These are phyloP conservation scores for Ogataea dorogensis DNA, from an alignment of 805 yeast genomes.

Conservation along the genomic window DNA sequence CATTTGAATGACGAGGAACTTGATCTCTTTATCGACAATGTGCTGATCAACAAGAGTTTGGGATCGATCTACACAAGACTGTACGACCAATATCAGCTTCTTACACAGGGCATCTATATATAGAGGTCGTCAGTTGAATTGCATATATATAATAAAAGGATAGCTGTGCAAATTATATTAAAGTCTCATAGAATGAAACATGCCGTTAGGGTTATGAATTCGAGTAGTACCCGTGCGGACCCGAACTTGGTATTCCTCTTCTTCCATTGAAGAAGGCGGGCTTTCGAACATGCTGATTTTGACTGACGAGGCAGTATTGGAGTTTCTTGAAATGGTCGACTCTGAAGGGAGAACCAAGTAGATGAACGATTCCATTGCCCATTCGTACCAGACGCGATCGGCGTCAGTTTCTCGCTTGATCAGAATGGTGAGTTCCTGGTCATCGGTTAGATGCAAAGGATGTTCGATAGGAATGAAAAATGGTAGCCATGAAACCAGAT, in stretches of 20 bases:
- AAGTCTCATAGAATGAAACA: constrained; percentile 25
- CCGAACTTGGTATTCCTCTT: constrained; percentile 40
- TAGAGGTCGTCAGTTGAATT: constrained; percentile 26
- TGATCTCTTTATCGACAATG: constrained; percentile 74
- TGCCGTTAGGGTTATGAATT: constrained; percentile 42
- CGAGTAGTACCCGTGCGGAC: constrained; percentile 41
- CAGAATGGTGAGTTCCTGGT: constrained; percentile 51
- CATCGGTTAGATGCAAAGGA: constrained; percentile 53
- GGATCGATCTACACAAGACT: constrained; percentile 89
- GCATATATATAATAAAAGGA: constrained; percentile 8
- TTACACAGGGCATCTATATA: constrained; percentile 92
- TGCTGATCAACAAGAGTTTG: constrained; percentile 73
- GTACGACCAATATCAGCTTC: constrained; percentile 91
- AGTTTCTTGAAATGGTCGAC: constrained; percentile 14
- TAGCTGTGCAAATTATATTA: constrained; percentile 8
- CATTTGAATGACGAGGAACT: constrained; percentile 70
- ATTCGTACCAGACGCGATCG: constrained; percentile 61
- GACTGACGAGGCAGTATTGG: constrained; percentile 10
- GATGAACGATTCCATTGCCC: constrained; percentile 56
- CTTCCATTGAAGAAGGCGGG: constrained; percentile 13
- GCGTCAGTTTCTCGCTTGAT: constrained; percentile 46
- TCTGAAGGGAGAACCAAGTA: constrained; percentile 33
- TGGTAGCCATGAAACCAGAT: constrained; percentile 68
- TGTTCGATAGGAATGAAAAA: constrained; percentile 57
- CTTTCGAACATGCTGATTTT: constrained; percentile 11